Percentiles rank a stretch among this genome's conserved stretches.
phyloP scores from a whole-genome alignment of 1,139 yeast species.

The Casaregolazyma suthepensis region DNA sequence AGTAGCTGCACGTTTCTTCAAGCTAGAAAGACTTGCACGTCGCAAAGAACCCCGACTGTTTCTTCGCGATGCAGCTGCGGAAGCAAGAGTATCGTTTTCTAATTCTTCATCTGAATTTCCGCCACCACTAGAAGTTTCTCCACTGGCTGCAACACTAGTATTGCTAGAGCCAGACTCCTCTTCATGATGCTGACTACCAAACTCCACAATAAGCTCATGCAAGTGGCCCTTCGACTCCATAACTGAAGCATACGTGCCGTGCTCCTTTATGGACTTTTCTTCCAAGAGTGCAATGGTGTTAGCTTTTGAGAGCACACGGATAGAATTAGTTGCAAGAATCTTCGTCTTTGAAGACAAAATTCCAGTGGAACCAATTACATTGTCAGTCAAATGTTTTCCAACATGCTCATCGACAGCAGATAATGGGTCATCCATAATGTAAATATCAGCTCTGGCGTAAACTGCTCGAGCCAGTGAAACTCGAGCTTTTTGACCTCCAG shows the following conservation, averaged over 20 bases:
- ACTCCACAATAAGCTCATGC: conserved; percentile 29
- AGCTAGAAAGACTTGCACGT: conserved; percentile 61
- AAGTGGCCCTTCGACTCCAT: conserved; percentile 23
- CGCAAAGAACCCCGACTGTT: conserved; percentile 45
- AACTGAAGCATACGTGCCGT: conserved; percentile 27
- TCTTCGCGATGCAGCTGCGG: conserved; percentile 10
- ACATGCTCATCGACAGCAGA: conserved; percentile 88
- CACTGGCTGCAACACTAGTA: not conserved
- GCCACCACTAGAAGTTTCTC: not conserved
- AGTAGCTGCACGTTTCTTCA: conserved; percentile 28
- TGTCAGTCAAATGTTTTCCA: conserved; percentile 55
- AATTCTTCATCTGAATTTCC: conserved; percentile 3
- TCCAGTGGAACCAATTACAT: conserved; percentile 59
- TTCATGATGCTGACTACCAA: conserved; percentile 29
- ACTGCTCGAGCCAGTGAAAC: conserved; percentile 83
- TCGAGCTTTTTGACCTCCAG: conserved; percentile 91
- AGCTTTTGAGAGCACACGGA: conserved; percentile 66
- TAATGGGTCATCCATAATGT: conserved; percentile 70
- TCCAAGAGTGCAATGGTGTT: conserved; percentile 54
- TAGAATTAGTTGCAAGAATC: conserved; percentile 73
- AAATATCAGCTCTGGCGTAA: conserved; percentile 75
- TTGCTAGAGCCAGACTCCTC: conserved; percentile 3
- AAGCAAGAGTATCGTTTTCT: conserved; percentile 12
- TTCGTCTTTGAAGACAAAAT: conserved; percentile 64
- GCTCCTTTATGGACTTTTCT: conserved; percentile 48